These are phyloP conservation scores for Torulaspora pretoriensis DNA, from an alignment of 1,139 yeast species.

Conservation along the genomic window DNA sequence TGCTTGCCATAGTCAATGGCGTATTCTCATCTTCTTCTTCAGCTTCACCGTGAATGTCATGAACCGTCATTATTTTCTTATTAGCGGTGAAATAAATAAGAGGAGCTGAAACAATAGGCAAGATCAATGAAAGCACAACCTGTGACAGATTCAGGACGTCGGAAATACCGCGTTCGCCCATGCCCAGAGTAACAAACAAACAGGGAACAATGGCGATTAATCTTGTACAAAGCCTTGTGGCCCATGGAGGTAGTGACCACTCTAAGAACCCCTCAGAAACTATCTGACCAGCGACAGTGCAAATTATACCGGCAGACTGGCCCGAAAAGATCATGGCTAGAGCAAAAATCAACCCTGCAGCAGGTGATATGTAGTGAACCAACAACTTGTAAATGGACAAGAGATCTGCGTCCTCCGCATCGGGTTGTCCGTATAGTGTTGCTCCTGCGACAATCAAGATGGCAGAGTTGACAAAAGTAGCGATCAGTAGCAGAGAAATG, in stretches of 20 bases:
- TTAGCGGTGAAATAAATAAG: slow-evolving; percentile 77
- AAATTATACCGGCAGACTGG: slow-evolving; percentile 96
- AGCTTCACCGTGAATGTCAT: slow-evolving; percentile 31
- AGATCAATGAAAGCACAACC: slow-evolving; percentile 74
- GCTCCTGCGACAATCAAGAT: slow-evolving; percentile 84
- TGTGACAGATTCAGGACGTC: slow-evolving; percentile 79
- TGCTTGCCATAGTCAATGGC: slow-evolving; percentile 22
- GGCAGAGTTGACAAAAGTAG: slow-evolving; percentile 80
- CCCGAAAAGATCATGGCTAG: slow-evolving; percentile 92
- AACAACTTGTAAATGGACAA: slow-evolving; percentile 78
- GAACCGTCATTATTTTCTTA: slow-evolving; percentile 71
- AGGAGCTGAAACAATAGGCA: slow-evolving; percentile 91
- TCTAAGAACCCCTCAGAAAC: slow-evolving; percentile 89
- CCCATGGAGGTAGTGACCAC: slow-evolving; percentile 84
- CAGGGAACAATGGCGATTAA: slow-evolving; percentile 87
- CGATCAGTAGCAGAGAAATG: slow-evolving; percentile 70
- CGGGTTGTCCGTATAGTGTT: slow-evolving; percentile 61
- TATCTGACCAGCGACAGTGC: slow-evolving; percentile 95
- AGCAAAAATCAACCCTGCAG: slow-evolving; percentile 91
- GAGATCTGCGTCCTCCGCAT: slow-evolving; percentile 81
- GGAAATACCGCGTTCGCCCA: slow-evolving; percentile 85
- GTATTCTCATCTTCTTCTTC: slow-evolving; percentile 25
- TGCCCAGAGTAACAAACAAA: slow-evolving; percentile 64
- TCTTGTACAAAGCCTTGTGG: slow-evolving; percentile 78
- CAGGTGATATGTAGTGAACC: slow-evolving; percentile 69